Conservation (phyloP, 164 flowering plant genomes). For the Annona squamosa region DNA sequence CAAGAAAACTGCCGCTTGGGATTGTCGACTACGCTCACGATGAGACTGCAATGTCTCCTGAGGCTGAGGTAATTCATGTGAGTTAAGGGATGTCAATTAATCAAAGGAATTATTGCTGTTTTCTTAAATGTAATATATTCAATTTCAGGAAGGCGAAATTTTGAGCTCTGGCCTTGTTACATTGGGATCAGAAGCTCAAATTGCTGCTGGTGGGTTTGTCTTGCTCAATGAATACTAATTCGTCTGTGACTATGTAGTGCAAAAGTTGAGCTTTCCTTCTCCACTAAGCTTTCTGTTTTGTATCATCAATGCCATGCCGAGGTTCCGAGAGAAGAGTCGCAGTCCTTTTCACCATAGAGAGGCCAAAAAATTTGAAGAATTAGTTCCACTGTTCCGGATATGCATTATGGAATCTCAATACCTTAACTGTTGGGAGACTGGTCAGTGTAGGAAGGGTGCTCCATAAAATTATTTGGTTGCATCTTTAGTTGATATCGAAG, state of each 20-base stretch:
- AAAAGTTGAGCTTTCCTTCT: not conserved
- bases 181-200: slow-evolving; percentile 32
- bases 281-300: not conserved
- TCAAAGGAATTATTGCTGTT: not conserved
- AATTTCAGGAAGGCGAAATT: slow-evolving; percentile 58
- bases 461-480: not conserved
- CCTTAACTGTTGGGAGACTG: not conserved
- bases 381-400: not conserved
- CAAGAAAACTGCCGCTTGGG: slow-evolving; percentile 27
- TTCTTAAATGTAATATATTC: slow-evolving; percentile 1
- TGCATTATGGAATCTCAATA: not conserved
- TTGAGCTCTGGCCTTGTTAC: slow-evolving; percentile 22
- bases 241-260: too few relatives aligned
- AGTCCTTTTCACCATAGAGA: not conserved
- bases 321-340: not conserved
- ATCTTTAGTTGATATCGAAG: not conserved
- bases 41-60: slow-evolving; percentile 86
- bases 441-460: not conserved
- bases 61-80: slow-evolving; percentile 52
- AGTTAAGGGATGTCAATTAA: not conserved
- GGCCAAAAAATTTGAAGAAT: not conserved
- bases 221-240: not conserved
- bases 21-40: slow-evolving; percentile 88
- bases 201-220: slow-evolving; percentile 33
- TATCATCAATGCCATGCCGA: not conserved